Percentiles rank a stretch among this genome's conserved stretches.
phyloP scores from a whole-genome alignment of 2,329 filamentous ascomycete genomes.

The Penicillium sp. region DNA sequence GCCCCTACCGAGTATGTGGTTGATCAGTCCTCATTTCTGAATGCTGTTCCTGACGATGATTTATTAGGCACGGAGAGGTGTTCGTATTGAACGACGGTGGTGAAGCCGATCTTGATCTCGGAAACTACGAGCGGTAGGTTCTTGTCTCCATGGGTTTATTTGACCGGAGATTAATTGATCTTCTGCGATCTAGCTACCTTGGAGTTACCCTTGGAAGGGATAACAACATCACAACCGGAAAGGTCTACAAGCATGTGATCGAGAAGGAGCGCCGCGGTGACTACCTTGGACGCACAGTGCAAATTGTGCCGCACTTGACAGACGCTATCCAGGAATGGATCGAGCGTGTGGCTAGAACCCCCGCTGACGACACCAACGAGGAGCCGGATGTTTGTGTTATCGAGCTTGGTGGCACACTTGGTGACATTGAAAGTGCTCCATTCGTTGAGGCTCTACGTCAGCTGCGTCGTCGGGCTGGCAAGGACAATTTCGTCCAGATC shows the following conservation, averaged over 20 bases:
- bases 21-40: not conserved
- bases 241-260: conserved; percentile 89
- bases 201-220: conserved; percentile 77
- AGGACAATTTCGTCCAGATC: conserved; percentile 81
- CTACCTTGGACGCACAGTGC: conserved; percentile 84
- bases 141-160: not conserved
- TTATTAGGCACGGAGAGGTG: conserved; percentile 73
- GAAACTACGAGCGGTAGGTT: conserved; percentile 65
- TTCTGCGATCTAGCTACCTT: conserved; percentile 56
- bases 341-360: conserved; percentile 76
- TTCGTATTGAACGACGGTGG: conserved; percentile 84
- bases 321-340: conserved; percentile 92
- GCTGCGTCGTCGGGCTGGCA: conserved; percentile 68
- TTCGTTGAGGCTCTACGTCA: conserved; percentile 85
- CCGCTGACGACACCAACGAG: conserved; percentile 79
- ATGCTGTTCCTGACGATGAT: not conserved
- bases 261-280: conserved; percentile 69
- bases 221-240: conserved; percentile 96
- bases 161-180: not conserved
- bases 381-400: conserved; percentile 90
- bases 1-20: conserved; percentile 21
- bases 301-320: conserved; percentile 89
- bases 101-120: conserved; percentile 71
- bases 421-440: conserved; percentile 81
- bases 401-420: conserved; percentile 52